A percentile compares a stretch with the other conserved stretches of the same genome.
Conservation (phyloP, 2,329 filamentous ascomycete species). For the Aspergillus sp. region DNA sequence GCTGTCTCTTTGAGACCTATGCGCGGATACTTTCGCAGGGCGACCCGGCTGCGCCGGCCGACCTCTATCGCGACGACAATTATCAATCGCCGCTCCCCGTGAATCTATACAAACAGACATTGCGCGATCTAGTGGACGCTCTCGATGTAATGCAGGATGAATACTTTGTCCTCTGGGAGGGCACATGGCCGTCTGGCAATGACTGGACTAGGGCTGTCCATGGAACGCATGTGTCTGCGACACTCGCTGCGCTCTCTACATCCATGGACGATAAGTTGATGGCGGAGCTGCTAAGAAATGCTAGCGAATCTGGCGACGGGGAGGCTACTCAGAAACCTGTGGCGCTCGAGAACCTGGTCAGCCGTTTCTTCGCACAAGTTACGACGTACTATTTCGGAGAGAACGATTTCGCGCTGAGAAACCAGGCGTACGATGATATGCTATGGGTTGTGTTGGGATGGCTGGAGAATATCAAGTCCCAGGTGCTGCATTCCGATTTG, state of each 20-base stretch:
- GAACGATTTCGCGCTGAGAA: conserved; percentile 70
- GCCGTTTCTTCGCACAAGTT: conserved; percentile 76
- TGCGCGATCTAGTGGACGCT: conserved; percentile 56
- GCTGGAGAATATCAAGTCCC: conserved; percentile 78
- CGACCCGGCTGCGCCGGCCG: conserved; percentile 13
- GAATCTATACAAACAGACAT: conserved; percentile 20
- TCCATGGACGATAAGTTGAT: conserved; percentile 49
- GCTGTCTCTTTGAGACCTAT: conserved; percentile 23
- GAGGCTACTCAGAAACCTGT: conserved; percentile 27
- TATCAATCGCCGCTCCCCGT: conserved; percentile 17
- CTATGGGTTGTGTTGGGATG: conserved; percentile 93
- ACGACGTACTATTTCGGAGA: conserved; percentile 84
- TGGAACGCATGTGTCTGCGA: conserved; percentile 74
- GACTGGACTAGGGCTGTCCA: conserved; percentile 93
- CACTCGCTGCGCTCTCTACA: conserved; percentile 67
- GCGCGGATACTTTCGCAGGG: conserved; percentile 33
- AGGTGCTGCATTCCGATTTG: conserved; percentile 64
- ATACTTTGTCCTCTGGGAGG: conserved; percentile 75
- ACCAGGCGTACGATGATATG: conserved; percentile 88
- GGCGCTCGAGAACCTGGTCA: conserved; percentile 73
- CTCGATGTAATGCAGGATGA: conserved; percentile 72
- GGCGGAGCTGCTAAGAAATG: conserved; percentile 24
- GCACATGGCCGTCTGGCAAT: conserved; percentile 81
- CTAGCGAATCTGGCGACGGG: conserved; percentile 1
- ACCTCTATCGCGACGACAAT: conserved; percentile 11